Conservation (phyloP, 352 stramenopile species). For the Globisporangium uncinulatum region DNA sequence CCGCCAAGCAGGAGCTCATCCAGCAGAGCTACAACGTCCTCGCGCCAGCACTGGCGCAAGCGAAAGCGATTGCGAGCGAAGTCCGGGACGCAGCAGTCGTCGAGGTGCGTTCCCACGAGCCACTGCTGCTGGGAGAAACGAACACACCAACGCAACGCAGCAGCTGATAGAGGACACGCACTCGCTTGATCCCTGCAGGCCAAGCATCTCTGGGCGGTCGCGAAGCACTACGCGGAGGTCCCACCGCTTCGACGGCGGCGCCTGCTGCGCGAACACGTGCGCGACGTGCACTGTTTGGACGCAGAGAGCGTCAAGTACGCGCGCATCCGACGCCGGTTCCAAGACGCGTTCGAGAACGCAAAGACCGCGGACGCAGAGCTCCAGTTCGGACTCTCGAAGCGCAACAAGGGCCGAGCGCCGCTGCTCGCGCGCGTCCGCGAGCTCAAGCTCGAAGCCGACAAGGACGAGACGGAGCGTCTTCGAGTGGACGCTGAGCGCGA, state of each 20-base stretch:
- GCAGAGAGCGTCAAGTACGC: conserved; percentile 49
- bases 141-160: too few relatives aligned
- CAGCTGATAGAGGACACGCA: too few relatives aligned
- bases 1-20: conserved; percentile 61
- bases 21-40: conserved; percentile 43
- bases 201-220: conserved; percentile 32
- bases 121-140: too few relatives aligned
- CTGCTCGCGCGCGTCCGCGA: conserved; percentile 40
- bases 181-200: conserved; percentile 16
- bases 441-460: conserved; percentile 49
- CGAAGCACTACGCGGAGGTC: conserved; percentile 52
- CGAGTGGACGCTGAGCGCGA: conserved; percentile 41
- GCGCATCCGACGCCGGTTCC: conserved; percentile 31
- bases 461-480: conserved; percentile 21
- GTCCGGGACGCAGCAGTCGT: conserved; percentile 30
- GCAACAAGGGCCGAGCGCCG: conserved; percentile 49
- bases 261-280: conserved; percentile 54
- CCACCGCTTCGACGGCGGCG: conserved; percentile 44
- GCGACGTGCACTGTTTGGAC: conserved; percentile 57
- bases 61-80: conserved; percentile 32
- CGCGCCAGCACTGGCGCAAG: conserved; percentile 32
- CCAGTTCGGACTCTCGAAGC: conserved; percentile 47
- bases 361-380: conserved; percentile 31
- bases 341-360: conserved; percentile 33
- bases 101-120: conserved; percentile 13